Conservation (phyloP, 192 early-diverging fungal genomes). For the Globomyces pollinis-pini region DNA sequence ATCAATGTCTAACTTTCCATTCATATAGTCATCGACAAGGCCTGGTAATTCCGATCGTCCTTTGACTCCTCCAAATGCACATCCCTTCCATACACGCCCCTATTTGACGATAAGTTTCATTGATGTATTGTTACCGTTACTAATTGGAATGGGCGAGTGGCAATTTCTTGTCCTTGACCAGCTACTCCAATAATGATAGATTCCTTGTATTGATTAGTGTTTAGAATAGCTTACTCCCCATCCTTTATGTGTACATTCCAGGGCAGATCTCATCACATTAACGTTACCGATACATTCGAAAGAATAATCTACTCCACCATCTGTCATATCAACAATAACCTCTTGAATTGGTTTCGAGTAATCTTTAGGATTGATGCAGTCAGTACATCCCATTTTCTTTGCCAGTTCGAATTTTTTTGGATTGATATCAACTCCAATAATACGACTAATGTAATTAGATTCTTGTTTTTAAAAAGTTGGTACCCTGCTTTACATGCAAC, state of each 20-base stretch:
- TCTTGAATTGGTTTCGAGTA: slow-evolving; percentile 66
- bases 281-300: slow-evolving; percentile 94
- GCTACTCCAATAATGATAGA: slow-evolving; percentile 87
- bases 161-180: slow-evolving; percentile 83
- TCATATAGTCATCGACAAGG: slow-evolving; percentile 79
- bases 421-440: slow-evolving; percentile 90
- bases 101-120: slow-evolving; percentile 24
- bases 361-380: slow-evolving; percentile 85
- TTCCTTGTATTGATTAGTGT: no score
- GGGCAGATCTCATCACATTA: slow-evolving; percentile 86
- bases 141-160: slow-evolving; percentile 92
- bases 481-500: slow-evolving; percentile 20
- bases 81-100: slow-evolving; percentile 94
- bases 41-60: slow-evolving; percentile 82
- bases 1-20: slow-evolving; percentile 82
- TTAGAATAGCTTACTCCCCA: no score
- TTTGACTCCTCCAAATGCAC: slow-evolving; percentile 96
- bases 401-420: slow-evolving; percentile 74
- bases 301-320: slow-evolving; percentile 93
- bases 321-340: slow-evolving; percentile 81
- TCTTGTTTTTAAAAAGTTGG: no score
- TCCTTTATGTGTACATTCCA: slow-evolving; percentile 70
- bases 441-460: no score
- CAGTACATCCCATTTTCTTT: slow-evolving; percentile 76
- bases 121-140: no score